Percentiles rank a stretch among this genome's conserved stretches.
Conservation (phyloP, 2,329 filamentous ascomycete species). For the Epicoccum nigrum region DNA sequence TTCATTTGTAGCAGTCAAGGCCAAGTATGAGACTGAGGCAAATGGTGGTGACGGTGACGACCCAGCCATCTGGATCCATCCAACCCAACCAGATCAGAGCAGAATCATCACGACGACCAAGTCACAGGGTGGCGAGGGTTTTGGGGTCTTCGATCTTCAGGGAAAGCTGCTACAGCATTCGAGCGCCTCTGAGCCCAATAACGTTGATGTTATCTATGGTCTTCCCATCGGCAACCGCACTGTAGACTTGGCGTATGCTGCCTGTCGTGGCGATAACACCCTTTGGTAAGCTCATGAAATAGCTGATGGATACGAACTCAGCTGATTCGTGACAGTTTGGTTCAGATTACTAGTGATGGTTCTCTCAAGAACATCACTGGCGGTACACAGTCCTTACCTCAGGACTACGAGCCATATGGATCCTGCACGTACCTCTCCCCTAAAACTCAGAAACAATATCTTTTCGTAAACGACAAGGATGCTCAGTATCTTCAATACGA, state of each 20-base stretch:
- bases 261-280: constrained; percentile 59
- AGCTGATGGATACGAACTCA: not conserved
- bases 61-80: constrained; percentile 42
- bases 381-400: constrained; percentile 54
- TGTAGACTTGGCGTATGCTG: constrained; percentile 58
- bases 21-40: constrained; percentile 42
- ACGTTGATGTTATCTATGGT: constrained; percentile 61
- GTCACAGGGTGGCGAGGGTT: constrained; percentile 56
- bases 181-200: constrained; percentile 57
- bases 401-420: constrained; percentile 58
- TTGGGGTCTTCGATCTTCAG: constrained; percentile 57
- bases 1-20: constrained; percentile 35
- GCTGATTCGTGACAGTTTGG: constrained; percentile 47
- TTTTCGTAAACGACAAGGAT: constrained; percentile 62
- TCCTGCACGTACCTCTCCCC: constrained; percentile 59
- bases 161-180: constrained; percentile 57
- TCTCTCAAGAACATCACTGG: constrained; percentile 53
- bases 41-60: constrained; percentile 44
- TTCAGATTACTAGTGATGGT: constrained; percentile 57
- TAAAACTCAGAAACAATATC: constrained; percentile 56
- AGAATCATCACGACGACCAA: constrained; percentile 61
- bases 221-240: constrained; percentile 53
- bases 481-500: constrained; percentile 62
- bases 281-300: constrained; percentile 53
- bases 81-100: constrained; percentile 48